Evolutionary conservation across 306 rosid species (phyloP), one percentile per base, ranked within the genome.

Genomic region (Vigna radiata): DNA sequence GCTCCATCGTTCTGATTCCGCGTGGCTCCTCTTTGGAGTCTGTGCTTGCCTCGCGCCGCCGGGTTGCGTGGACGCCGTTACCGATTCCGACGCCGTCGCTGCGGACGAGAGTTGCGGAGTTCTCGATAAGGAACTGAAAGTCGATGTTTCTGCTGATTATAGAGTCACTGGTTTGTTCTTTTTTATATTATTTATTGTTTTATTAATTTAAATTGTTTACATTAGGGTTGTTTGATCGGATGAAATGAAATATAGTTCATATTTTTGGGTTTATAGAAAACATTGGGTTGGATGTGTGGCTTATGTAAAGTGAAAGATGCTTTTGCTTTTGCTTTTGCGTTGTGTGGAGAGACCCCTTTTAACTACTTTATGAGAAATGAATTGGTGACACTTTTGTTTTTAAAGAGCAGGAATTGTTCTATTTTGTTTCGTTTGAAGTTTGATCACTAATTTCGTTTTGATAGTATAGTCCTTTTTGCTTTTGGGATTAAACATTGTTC

Each of bases 1-100:
- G 98, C 97, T 94, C 60, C 97, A 94, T 67, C 82, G 93, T 4
- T 55, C 97, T 0, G 96, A 94, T 78, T 90, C 98, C 0, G 98
- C 90, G 2, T 91, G 98, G 98, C 89, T 94, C 0, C 86, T 94
- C 2, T 94, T 94, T 53, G 98, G 98, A 7, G 98, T 91, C 37
- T 89, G 98, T 70, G 85, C 88, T 0, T 94, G 97, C 72, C 90
- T 90, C 3, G 83, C 91, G n/a, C 96, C 97, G 79, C 82, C 83
- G 36, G 65, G 53, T 6, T 3, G 31, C 0, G 2, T 39, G 0
- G 81, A 72, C 7, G 56, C 10, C 1, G 81, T 66, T 79, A 23
- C 72, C 25, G 88, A 83, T 29, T 37, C 43, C 78, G 19, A 4
- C 29, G 46, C 3, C 1, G 15, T 11, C 72, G 29, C 6, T 47